Evolutionary conservation across 2,329 filamentous ascomycete genomes (phyloP).

Genomic region (Aspergillus fumigatiaffinis): DNA sequence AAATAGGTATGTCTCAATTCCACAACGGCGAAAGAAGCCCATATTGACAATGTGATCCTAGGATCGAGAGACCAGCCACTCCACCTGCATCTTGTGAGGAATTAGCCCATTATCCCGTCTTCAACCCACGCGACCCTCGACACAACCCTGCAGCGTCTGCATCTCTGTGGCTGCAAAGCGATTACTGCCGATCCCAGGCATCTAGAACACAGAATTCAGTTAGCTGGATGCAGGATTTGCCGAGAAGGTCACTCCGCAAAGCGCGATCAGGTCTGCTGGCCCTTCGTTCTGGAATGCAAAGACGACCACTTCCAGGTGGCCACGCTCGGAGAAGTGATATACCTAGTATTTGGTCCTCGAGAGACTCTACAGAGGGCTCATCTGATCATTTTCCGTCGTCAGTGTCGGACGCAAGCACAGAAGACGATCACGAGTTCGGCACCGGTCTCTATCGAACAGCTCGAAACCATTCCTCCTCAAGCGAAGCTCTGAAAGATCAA

Average conservation of each 20-base stretch:
- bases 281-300: constrained; percentile 24
- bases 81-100: constrained; percentile 27
- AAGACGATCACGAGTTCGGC: constrained; percentile 26
- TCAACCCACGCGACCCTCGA: constrained; percentile 32
- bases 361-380: constrained; percentile 19
- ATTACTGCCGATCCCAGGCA: constrained; percentile 9
- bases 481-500: constrained; percentile 6
- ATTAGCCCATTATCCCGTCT: constrained; percentile 33
- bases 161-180: constrained; percentile 9
- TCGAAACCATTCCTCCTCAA: constrained; percentile 14
- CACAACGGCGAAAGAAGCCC: neutral
- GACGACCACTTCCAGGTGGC: constrained; percentile 10
- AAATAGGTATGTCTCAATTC: constrained; percentile 16
- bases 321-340: neutral
- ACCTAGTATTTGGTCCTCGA: constrained; percentile 9
- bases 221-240: constrained; percentile 24
- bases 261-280: constrained; percentile 29
- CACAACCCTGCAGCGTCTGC: constrained; percentile 27
- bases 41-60: constrained; percentile 1
- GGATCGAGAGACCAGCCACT: constrained; percentile 7
- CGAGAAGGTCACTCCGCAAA: constrained; percentile 28
- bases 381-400: constrained; percentile 16
- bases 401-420: constrained; percentile 28
- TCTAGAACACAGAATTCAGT: constrained; percentile 15
- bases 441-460: constrained; percentile 22